Conservation (phyloP, 176 grass and related monocot genomes). For the Hordeum vulgare region MorexV3_pseudomolecules_assembly NC_058522.1:574293409-574293908, state of each 20-base stretch:
- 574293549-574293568: background rate
- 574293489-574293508: background rate
- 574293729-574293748: background rate
- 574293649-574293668: too few species aligned
- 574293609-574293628: background rate
- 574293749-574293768: background rate
- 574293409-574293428: background rate
- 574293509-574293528: background rate
- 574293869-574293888: background rate
- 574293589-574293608: background rate
- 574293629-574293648: background rate
- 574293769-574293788: background rate
- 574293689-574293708: background rate
- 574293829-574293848: background rate
- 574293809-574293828: background rate
- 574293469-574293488: background rate
- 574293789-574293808: background rate
- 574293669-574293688: too few species aligned
- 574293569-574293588: background rate
- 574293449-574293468: background rate
- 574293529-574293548: background rate
- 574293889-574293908: background rate
- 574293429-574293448: background rate
- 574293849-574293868: background rate
- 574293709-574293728: background rate